phyloP scores from a whole-genome alignment of 2,329 filamentous ascomycete genomes.

The Fusarium sp. region DNA sequence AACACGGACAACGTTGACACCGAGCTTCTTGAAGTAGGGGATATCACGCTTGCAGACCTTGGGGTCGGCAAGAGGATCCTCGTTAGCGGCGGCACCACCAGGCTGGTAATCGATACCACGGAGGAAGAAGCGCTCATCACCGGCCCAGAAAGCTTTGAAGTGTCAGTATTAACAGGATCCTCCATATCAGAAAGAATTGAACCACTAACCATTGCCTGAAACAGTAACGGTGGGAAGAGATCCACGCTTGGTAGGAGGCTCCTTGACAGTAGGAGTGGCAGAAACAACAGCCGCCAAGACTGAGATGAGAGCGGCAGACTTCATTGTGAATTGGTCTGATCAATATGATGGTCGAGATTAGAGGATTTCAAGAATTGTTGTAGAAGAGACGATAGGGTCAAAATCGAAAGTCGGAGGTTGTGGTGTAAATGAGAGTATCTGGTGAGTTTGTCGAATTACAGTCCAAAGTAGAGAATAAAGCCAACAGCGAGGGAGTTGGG shows the following conservation, averaged over 20 bases:
- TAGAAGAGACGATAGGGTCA: slow-evolving; percentile 1
- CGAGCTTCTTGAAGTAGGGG: slow-evolving; percentile 82
- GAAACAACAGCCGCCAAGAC: slow-evolving; percentile 62
- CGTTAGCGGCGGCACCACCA: slow-evolving; percentile 66
- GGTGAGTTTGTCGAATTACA: slow-evolving; percentile 41
- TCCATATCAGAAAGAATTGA: neutral
- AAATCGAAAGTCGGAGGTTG: slow-evolving; percentile 19
- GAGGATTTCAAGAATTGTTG: slow-evolving; percentile 30
- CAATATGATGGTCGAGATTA: slow-evolving; percentile 11
- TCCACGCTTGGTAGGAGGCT: slow-evolving; percentile 64
- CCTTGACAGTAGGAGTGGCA: slow-evolving; percentile 65
- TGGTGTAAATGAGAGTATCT: slow-evolving; percentile 40
- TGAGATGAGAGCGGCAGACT: slow-evolving; percentile 60
- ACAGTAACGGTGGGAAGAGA: slow-evolving; percentile 63
- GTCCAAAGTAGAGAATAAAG: slow-evolving; percentile 40
- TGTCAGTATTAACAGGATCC: neutral
- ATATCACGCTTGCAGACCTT: slow-evolving; percentile 83
- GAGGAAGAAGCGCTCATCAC: slow-evolving; percentile 67
- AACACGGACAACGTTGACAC: slow-evolving; percentile 91
- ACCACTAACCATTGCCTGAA: slow-evolving; percentile 67
- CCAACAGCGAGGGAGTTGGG: slow-evolving; percentile 56
- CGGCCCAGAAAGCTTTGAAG: slow-evolving; percentile 66
- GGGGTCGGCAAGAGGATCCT: slow-evolving; percentile 82
- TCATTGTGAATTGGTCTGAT: slow-evolving; percentile 58
- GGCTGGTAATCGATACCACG: slow-evolving; percentile 73